Conservation (phyloP, 345 rosid species). For the Populus davidiana region DNA sequence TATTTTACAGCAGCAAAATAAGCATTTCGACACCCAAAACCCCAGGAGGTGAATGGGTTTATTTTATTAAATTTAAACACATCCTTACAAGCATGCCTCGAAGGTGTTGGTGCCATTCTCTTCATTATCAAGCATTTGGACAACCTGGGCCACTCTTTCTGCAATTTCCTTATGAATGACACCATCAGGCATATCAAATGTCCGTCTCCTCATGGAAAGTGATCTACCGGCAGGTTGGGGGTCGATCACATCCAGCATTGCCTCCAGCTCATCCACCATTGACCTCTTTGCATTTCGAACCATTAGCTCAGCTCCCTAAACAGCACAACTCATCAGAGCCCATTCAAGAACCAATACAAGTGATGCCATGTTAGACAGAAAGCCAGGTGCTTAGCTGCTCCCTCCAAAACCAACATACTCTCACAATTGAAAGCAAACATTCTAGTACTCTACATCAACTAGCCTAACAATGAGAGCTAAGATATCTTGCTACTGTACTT, state of each 20-base stretch:
- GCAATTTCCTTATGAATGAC: conserved; percentile 67
- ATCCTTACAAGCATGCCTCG: conserved; percentile 26
- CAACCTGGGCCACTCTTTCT: conserved; percentile 79
- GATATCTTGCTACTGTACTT: not conserved
- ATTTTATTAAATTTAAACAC: not conserved
- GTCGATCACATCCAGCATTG: conserved; percentile 85
- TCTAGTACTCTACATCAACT: not conserved
- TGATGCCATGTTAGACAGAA: not conserved
- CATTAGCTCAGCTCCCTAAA: conserved; percentile 77
- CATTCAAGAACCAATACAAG: not conserved
- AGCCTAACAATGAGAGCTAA: not conserved
- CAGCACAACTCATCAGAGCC: conserved; percentile 1
- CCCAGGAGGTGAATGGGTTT: not conserved
- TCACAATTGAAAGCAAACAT: not conserved
- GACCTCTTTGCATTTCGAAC: conserved; percentile 75
- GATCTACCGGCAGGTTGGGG: conserved; percentile 70
- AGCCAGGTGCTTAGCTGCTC: not conserved
- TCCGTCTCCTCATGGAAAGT: conserved; percentile 73
- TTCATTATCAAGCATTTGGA: conserved; percentile 61
- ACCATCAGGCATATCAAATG: conserved; percentile 85
- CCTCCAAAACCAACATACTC: not conserved
- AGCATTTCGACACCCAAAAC: not conserved
- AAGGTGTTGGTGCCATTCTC: conserved; percentile 30
- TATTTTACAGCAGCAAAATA: too few species aligned
- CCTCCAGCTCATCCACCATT: conserved; percentile 89